These are phyloP conservation scores for Alternaria infectoria DNA, from an alignment of 2,329 filamentous ascomycete species.

Conservation along the genomic window DNA sequence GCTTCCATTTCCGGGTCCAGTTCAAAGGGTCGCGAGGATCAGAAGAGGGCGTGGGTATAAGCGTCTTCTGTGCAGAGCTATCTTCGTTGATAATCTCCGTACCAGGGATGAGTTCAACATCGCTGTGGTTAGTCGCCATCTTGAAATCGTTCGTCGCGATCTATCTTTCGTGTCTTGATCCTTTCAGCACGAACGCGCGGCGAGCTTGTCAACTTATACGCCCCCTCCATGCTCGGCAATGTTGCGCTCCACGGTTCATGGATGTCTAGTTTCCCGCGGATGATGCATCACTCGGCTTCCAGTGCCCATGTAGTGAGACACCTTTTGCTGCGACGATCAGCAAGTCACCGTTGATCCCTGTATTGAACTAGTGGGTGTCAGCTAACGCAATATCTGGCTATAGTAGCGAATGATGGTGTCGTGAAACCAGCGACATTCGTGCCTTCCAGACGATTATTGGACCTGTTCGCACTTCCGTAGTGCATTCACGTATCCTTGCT, in stretches of 20 bases:
- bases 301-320: neutral
- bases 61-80: slow-evolving; percentile 27
- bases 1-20: slow-evolving; percentile 45
- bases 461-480: slow-evolving; percentile 1
- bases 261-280: neutral
- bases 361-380: neutral
- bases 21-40: slow-evolving; percentile 48
- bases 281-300: neutral
- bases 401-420: neutral
- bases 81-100: slow-evolving; percentile 37
- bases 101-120: slow-evolving; percentile 35
- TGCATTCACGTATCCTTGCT: neutral
- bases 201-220: neutral
- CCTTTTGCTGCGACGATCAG: slow-evolving; percentile 1
- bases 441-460: neutral
- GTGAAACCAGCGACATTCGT: neutral
- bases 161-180: neutral
- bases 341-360: neutral
- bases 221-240: neutral
- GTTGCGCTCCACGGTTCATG: neutral
- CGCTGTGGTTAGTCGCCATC: slow-evolving; percentile 17
- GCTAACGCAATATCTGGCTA: neutral
- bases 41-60: slow-evolving; percentile 40
- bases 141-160: neutral
- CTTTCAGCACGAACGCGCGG: neutral